Evolutionary conservation across 2,329 filamentous ascomycete species (phyloP).

Genomic region (Neobulgaria alba): DNA sequence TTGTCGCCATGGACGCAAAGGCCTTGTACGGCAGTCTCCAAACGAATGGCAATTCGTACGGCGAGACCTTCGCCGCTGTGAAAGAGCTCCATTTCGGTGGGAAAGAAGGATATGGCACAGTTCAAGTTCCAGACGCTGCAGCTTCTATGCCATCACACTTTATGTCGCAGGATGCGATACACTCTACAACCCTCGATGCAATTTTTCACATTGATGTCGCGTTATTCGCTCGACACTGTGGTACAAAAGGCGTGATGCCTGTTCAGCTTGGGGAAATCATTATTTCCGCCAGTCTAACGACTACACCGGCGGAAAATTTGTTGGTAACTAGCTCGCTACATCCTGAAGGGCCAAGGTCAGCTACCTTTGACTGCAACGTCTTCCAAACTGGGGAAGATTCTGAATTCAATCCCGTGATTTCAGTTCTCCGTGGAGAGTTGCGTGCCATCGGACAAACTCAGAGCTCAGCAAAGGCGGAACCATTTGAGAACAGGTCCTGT

Average conservation of each 20-base stretch:
- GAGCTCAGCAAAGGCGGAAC: neutral
- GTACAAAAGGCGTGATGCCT: neutral
- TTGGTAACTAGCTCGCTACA: neutral
- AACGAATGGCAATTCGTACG: neutral
- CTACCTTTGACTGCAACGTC: neutral
- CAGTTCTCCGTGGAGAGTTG: neutral
- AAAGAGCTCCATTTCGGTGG: neutral
- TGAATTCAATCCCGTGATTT: neutral
- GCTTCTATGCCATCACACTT: slow-evolving; percentile 35
- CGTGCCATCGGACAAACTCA: neutral
- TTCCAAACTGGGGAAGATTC: neutral
- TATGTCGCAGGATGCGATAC: slow-evolving; percentile 36
- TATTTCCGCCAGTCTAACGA: neutral
- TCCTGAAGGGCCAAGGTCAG: neutral
- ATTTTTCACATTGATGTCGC: slow-evolving; percentile 29
- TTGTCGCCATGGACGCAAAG: neutral
- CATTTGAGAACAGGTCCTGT: neutral
- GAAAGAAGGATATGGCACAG: neutral
- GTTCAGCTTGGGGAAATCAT: neutral
- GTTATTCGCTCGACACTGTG: neutral
- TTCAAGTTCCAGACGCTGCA: slow-evolving; percentile 32
- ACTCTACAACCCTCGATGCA: slow-evolving; percentile 37
- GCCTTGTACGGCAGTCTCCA: neutral
- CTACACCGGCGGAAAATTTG: neutral
- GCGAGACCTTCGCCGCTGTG: neutral